These are phyloP conservation scores for Baeospora myosura DNA, from an alignment of 1,284 basidiomycete species.

Conservation along the genomic window DNA sequence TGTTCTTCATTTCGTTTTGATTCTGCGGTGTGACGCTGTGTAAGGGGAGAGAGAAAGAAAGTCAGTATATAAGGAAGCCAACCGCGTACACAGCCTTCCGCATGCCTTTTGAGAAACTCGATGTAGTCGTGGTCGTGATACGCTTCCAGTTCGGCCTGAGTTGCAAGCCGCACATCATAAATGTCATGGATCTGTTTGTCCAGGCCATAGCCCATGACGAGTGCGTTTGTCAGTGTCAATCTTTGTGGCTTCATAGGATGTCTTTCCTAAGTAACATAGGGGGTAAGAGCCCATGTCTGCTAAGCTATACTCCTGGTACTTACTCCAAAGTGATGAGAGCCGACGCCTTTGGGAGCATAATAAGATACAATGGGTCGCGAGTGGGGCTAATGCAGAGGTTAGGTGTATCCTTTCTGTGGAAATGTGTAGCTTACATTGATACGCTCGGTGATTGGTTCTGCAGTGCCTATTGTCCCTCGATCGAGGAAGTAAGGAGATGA, in stretches of 20 bases:
- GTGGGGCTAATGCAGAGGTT: constrained; percentile 58
- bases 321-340: constrained; percentile 93
- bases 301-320: constrained; percentile 19
- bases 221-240: constrained; percentile 87
- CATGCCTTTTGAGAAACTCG: constrained; percentile 85
- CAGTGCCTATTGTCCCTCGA: not conserved
- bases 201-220: constrained; percentile 94
- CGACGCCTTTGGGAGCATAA: constrained; percentile 91
- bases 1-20: constrained; percentile 63
- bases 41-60: constrained; percentile 1
- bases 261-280: constrained; percentile 59
- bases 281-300: not conserved
- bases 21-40: constrained; percentile 79
- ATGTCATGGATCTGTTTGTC: constrained; percentile 93
- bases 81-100: not conserved
- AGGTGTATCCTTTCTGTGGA: too few species aligned
- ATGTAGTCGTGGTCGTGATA: constrained; percentile 96
- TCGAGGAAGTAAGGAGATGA: constrained; percentile 1
- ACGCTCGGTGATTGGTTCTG: constrained; percentile 3
- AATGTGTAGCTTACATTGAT: constrained; percentile 2
- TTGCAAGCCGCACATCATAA: constrained; percentile 84
- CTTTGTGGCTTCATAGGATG: constrained; percentile 99
- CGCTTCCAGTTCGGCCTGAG: constrained; percentile 80
- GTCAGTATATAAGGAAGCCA: constrained; percentile 1
- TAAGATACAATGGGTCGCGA: constrained; percentile 88